These are phyloP conservation scores for Haematococcus sp. DNA, from an alignment of 139 green algal genomes.

Conservation along the genomic window DNA sequence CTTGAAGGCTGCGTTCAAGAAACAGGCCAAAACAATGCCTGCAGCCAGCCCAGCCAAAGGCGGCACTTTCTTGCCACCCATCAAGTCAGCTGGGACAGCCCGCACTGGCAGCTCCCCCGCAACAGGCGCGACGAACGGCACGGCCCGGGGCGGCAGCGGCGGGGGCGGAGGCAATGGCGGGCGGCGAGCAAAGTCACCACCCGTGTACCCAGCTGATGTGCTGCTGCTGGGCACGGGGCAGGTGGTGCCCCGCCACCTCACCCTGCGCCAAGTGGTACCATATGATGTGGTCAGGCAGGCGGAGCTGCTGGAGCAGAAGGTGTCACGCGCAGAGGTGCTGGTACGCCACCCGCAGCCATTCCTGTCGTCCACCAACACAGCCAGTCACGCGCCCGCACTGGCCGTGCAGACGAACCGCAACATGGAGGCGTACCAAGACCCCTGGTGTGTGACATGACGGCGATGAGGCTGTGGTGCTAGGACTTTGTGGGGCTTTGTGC, in stretches of 20 bases:
- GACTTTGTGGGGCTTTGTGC: neutral
- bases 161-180: neutral
- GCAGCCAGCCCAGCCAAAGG: too few relatives aligned
- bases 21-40: neutral
- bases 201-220: conserved; percentile 6
- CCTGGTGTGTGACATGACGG: neutral
- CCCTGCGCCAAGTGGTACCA: conserved; percentile 25
- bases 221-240: conserved; percentile 13
- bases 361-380: too few relatives aligned
- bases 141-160: neutral
- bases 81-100: neutral
- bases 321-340: conserved; percentile 36
- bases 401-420: conserved; percentile 35
- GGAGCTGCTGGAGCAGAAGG: conserved; percentile 27
- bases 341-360: conserved; percentile 16
- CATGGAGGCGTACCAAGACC: conserved; percentile 27
- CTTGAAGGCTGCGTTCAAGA: conserved; percentile 23
- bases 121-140: neutral
- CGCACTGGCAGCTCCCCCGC: too few relatives aligned
- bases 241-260: conserved; percentile 17
- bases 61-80: neutral
- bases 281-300: conserved; percentile 18
- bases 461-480: neutral
- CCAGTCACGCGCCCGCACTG: neutral
- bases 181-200: neutral